Base-by-base conservation (phyloP, 306 rosid species). In the Cicer cuneatum region DNA sequence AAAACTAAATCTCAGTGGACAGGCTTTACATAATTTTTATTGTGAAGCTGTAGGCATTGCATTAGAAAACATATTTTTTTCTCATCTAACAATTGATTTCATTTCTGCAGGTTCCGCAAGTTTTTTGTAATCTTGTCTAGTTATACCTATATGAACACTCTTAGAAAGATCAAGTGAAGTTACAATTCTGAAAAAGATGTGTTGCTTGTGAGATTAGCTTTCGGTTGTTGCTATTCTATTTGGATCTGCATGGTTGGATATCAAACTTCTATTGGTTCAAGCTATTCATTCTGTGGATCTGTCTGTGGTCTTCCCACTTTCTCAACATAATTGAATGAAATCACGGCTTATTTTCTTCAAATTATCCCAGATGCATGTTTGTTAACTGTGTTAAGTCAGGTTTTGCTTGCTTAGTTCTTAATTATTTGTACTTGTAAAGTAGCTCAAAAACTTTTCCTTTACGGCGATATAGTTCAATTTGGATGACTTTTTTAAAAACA, bases 41-140 rank as follows among this genome's bases (percentile, higher is more conserved):
- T 41, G 3, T 37, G 61, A 71, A 75, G 14, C 40, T 41, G 52
- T 18, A 15, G n/a, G 49, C 40, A 19, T 62, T 7, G 18, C 12
- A 65, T 61, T 6, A 24, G 14, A 39, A 6, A 54, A 12, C 64
- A 19, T 40, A 4, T 11, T 66, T 60, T 33, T 35, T 6, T n/a
- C 11, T 60, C 52, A 10, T 47, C 33, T 33, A 45, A 45, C 46
- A 46, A 18, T 21, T 57, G 13, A 67, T 61, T 73, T 72, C 40
- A 57, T 73, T 66, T 80, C 53, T 81, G 87, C 87, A 93, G 98
- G 98, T 93, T 89, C 63, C 90, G 92, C 82, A 93, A 89, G 83
- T 90, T 86, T 72, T 93, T 93, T 71, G 92, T 93, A 2, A 71
- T 87, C 33, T 81, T 89, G 83, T 93, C 98, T 13, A 93, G 98